A percentile compares a stretch with the other conserved stretches of the same genome.
Conservation (phyloP, 225 moss, liverwort and hornwort species). For the Polytrichum formosum region DNA sequence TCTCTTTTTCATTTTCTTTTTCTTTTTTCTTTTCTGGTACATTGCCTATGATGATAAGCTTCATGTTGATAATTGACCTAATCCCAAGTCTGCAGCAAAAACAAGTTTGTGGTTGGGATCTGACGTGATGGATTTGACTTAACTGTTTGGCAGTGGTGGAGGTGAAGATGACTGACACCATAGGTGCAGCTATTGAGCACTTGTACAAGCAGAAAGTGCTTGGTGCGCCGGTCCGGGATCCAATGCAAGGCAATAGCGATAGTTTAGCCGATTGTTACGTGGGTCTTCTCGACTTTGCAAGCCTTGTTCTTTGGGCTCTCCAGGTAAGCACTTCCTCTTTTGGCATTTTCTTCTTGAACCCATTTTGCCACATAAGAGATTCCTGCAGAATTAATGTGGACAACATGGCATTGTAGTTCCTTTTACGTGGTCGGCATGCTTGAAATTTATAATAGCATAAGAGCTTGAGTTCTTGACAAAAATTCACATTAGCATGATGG, state of each 20-base stretch:
- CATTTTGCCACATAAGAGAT: too few species aligned
- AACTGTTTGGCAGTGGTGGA: slow-evolving; percentile 47
- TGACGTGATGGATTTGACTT: background rate
- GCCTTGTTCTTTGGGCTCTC: slow-evolving; percentile 71
- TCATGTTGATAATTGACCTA: too few species aligned
- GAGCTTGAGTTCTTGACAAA: too few species aligned
- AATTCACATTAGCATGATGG: too few species aligned
- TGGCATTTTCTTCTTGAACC: background rate
- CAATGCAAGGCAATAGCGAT: slow-evolving; percentile 17
- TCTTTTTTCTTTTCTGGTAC: too few species aligned
- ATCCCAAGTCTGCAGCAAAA: too few species aligned
- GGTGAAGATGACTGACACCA: slow-evolving; percentile 50
- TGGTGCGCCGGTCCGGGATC: slow-evolving; percentile 72
- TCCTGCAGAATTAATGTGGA: too few species aligned
- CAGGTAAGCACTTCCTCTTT: slow-evolving; percentile 26
- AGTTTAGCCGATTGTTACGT: slow-evolving; percentile 59
- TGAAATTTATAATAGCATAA: too few species aligned
- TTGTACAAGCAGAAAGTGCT: slow-evolving; percentile 45
- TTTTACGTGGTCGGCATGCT: too few species aligned
- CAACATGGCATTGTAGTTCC: too few species aligned
- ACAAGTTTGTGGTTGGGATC: background rate
- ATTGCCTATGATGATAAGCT: too few species aligned
- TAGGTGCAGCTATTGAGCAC: slow-evolving; percentile 57
- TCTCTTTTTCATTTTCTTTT: too few species aligned
- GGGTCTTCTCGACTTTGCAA: slow-evolving; percentile 71